Evolutionary conservation across 1,284 basidiomycete species (phyloP).

Genomic region (Cutaneotrichosporon daszewskae): DNA sequence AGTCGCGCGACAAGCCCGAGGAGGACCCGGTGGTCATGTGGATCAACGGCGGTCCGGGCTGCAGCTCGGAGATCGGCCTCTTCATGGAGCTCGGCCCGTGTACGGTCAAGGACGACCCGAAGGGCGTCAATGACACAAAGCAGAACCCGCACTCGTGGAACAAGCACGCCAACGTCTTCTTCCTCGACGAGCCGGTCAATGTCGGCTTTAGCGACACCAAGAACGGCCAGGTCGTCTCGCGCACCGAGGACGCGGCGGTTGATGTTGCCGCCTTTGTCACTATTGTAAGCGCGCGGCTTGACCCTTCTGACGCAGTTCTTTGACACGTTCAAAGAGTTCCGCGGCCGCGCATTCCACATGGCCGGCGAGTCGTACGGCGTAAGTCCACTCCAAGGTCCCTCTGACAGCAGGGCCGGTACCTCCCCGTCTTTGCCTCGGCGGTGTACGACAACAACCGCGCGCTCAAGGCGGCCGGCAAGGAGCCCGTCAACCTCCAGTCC

Average conservation of each 20-base stretch:
- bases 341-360: constrained; percentile 60
- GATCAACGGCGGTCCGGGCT: constrained; percentile 50
- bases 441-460: constrained; percentile 70
- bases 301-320: too few species aligned
- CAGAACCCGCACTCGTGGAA: constrained; percentile 51
- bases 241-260: constrained; percentile 64
- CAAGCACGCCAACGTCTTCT: constrained; percentile 47
- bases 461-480: constrained; percentile 57
- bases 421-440: constrained; percentile 73
- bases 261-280: constrained; percentile 65
- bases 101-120: constrained; percentile 36
- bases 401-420: constrained; percentile 71
- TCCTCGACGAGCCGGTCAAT: constrained; percentile 52
- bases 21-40: constrained; percentile 51
- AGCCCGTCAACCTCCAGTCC: constrained; percentile 70
- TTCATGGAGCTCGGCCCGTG: constrained; percentile 53
- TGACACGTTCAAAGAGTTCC: constrained; percentile 62
- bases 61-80: constrained; percentile 49
- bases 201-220: constrained; percentile 66
- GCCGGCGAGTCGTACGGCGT: constrained; percentile 57
- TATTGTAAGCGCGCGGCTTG: too few species aligned
- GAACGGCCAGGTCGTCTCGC: constrained; percentile 57
- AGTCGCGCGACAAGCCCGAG: constrained; percentile 62
- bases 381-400: too few species aligned
- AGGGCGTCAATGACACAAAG: constrained; percentile 44